phyloP scores from a whole-genome alignment of 116 monocot genomes.

The Papilionanthe hybrid region DNA sequence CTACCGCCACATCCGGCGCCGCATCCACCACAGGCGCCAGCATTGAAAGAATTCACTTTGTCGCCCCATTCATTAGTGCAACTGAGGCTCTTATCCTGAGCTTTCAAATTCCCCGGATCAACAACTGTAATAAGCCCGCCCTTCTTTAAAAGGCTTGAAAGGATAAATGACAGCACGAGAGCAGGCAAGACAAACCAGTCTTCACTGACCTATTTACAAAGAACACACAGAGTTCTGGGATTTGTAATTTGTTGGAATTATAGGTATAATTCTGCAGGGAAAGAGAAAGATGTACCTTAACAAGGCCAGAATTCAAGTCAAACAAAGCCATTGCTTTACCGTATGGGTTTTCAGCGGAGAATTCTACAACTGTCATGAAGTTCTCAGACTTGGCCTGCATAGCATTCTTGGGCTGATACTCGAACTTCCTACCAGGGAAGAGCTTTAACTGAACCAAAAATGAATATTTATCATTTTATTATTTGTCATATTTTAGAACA shows the following conservation, averaged over 20 bases:
- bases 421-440: conserved; percentile 62
- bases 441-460: conserved; percentile 52
- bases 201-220: conserved; percentile 44
- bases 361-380: conserved; percentile 65
- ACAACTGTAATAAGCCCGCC: conserved; percentile 14
- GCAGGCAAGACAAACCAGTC: conserved; percentile 69
- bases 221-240: background rate
- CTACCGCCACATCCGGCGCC: conserved; percentile 23
- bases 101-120: conserved; percentile 10
- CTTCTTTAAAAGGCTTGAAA: conserved; percentile 39
- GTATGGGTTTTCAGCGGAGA: conserved; percentile 64
- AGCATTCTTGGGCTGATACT: conserved; percentile 48
- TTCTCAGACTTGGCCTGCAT: conserved; percentile 19
- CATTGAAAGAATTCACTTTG: too few species aligned
- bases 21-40: too few species aligned
- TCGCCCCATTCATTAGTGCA: too few species aligned
- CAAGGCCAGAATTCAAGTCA: conserved; percentile 41
- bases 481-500: too few species aligned
- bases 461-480: background rate
- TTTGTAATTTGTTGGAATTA: background rate
- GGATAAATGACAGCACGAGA: conserved; percentile 48
- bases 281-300: conserved; percentile 39
- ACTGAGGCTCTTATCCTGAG: background rate
- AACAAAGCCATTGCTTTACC: conserved; percentile 68
- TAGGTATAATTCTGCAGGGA: background rate